Evolutionary conservation across 169 alveolate genomes (phyloP).

Genomic region (Eimeria falciformis): DNA sequence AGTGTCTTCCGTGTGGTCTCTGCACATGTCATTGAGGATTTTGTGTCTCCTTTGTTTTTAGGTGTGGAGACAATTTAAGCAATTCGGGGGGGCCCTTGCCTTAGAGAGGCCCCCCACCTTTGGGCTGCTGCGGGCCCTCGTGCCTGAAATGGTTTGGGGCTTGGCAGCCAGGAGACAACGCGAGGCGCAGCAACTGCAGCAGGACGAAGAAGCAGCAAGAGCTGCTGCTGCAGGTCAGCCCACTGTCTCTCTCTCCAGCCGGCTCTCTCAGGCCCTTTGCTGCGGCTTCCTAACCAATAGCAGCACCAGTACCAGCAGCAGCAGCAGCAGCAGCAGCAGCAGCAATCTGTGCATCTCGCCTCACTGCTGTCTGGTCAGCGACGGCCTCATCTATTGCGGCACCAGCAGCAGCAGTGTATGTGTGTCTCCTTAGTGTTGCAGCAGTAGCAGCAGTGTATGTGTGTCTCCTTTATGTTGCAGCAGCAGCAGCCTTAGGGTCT

Average conservation of each 20-base stretch:
- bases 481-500: conserved; percentile 21
- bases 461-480: not conserved
- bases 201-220: not conserved
- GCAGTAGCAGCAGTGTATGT: not conserved
- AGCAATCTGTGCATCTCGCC: not conserved
- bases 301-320: conserved; percentile 12
- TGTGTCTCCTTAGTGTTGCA: no score
- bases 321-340: not conserved
- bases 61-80: conserved; percentile 40
- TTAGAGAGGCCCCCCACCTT: not conserved
- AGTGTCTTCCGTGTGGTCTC: no score
- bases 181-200: not conserved
- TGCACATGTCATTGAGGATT: conserved; percentile 15
- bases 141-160: conserved; percentile 18
- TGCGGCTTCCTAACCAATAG: not conserved
- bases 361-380: not conserved
- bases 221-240: not conserved
- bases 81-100: conserved; percentile 5
- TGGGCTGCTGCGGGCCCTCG: not conserved
- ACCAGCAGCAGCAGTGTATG: not conserved
- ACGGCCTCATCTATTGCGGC: not conserved
- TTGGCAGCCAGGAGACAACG: not conserved
- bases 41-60: conserved; percentile 4
- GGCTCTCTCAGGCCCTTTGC: no score
- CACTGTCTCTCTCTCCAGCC: not conserved